Conservation (phyloP, 1,139 yeast genomes). For the Candida sanyaensis region DNA sequence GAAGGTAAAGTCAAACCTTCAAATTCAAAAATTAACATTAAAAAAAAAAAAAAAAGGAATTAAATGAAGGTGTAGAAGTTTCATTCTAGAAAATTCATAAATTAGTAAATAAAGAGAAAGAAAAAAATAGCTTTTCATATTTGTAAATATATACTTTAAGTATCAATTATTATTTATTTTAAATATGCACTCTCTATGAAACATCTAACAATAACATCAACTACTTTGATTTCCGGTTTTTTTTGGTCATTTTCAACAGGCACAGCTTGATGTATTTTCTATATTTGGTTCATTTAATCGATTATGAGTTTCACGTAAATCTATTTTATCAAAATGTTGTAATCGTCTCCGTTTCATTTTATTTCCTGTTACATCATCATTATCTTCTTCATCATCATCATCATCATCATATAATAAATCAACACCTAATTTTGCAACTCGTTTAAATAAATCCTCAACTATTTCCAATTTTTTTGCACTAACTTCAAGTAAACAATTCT, state of each 20-base stretch:
- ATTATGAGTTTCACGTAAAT: slow-evolving; percentile 21
- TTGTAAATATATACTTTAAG: too few relatives aligned
- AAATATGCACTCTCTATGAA: too few relatives aligned
- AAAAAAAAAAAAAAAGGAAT: neutral
- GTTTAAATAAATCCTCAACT: slow-evolving; percentile 41
- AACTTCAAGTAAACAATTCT: slow-evolving; percentile 44
- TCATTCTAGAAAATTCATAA: too few relatives aligned
- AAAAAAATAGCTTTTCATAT: too few relatives aligned
- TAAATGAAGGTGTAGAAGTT: too few relatives aligned
- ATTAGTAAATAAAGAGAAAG: too few relatives aligned
- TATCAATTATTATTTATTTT: too few relatives aligned
- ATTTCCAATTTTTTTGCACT: slow-evolving; percentile 40
- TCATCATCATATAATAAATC: slow-evolving; percentile 19
- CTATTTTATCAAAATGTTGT: slow-evolving; percentile 43
- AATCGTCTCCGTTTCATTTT: slow-evolving; percentile 19
- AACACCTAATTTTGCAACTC: slow-evolving; percentile 47
- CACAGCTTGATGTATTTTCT: slow-evolving; percentile 19
- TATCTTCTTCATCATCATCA: slow-evolving; percentile 11
- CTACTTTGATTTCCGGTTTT: too few relatives aligned
- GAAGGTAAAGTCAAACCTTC: slow-evolving; percentile 9
- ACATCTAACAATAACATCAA: too few relatives aligned
- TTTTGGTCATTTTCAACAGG: slow-evolving; percentile 21
- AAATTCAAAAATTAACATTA: neutral
- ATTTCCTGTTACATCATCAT: neutral
- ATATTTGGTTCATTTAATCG: slow-evolving; percentile 11